Conservation (phyloP, 331 rosid species). For the Ulmus americana region DNA sequence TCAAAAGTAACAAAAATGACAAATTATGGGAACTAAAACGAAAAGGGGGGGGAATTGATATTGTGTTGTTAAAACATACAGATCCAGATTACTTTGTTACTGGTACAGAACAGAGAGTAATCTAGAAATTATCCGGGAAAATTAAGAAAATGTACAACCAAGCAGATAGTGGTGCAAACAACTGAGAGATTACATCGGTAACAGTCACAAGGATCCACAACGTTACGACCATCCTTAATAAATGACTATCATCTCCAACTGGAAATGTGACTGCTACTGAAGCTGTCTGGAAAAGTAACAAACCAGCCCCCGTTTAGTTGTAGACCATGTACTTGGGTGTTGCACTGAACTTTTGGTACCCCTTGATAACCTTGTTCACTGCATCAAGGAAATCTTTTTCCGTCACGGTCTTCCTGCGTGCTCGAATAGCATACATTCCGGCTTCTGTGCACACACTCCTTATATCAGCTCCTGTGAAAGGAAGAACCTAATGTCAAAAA, state of each 20-base stretch:
- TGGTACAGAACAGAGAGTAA: neutral
- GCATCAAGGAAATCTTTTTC: slow-evolving; percentile 98
- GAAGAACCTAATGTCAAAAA: slow-evolving; percentile 21
- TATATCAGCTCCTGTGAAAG: slow-evolving; percentile 81
- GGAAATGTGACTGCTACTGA: neutral
- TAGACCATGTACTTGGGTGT: slow-evolving; percentile 98
- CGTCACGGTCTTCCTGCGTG: slow-evolving; percentile 89
- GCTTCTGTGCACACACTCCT: slow-evolving; percentile 98
- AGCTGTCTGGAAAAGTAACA: slow-evolving; percentile 1
- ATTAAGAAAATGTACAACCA: neutral
- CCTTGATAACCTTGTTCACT: slow-evolving; percentile 93
- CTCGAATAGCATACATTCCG: slow-evolving; percentile 97
- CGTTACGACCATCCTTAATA: no score
- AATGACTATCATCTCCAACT: slow-evolving; percentile 13
- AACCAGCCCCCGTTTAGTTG: slow-evolving; percentile 44
- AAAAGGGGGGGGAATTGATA: no score
- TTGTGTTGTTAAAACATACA: neutral
- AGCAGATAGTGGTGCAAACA: slow-evolving; percentile 27
- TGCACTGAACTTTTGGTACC: slow-evolving; percentile 98
- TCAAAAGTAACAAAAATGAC: no score
- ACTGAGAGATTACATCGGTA: neutral
- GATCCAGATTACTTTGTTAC: neutral
- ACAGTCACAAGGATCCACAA: no score
- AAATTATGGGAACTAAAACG: no score
- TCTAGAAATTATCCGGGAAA: slow-evolving; percentile 1